These are phyloP conservation scores for Neonectria faginata DNA, from an alignment of 2,329 filamentous ascomycete genomes.

Conservation along the genomic window DNA sequence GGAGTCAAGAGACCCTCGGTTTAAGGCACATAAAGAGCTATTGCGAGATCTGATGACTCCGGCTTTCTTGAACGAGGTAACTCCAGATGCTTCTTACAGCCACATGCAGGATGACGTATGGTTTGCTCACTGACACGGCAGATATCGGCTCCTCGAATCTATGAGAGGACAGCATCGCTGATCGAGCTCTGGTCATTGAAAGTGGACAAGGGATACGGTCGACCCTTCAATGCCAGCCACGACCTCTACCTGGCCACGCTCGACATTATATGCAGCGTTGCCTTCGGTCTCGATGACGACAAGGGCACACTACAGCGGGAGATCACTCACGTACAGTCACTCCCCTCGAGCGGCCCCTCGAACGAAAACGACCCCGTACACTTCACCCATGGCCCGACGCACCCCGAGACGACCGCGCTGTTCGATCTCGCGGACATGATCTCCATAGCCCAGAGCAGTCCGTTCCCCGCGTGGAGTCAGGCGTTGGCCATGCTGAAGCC, in stretches of 20 bases:
- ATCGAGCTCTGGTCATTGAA: constrained; percentile 53
- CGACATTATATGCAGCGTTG: constrained; percentile 52
- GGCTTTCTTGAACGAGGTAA: constrained; percentile 48
- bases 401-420: constrained; percentile 38
- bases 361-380: constrained; percentile 19
- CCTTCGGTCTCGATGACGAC: constrained; percentile 48
- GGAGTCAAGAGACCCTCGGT: constrained; percentile 47
- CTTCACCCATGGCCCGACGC: constrained; percentile 31
- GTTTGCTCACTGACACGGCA: constrained; percentile 29
- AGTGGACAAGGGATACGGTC: constrained; percentile 39
- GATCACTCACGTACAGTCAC: constrained; percentile 21
- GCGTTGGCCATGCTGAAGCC: constrained; percentile 41
- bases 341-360: neutral
- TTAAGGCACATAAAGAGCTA: constrained; percentile 49
- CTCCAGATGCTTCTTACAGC: neutral
- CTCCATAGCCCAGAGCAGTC: constrained; percentile 39
- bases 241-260: constrained; percentile 51
- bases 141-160: constrained; percentile 52
- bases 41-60: constrained; percentile 54
- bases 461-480: constrained; percentile 38
- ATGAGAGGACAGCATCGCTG: constrained; percentile 47
- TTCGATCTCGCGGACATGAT: constrained; percentile 45
- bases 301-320: constrained; percentile 35
- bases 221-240: constrained; percentile 48
- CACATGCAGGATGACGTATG: neutral